Base-by-base conservation (phyloP, 208 protist species). In the Endotrypanum monterogeii region DNA sequence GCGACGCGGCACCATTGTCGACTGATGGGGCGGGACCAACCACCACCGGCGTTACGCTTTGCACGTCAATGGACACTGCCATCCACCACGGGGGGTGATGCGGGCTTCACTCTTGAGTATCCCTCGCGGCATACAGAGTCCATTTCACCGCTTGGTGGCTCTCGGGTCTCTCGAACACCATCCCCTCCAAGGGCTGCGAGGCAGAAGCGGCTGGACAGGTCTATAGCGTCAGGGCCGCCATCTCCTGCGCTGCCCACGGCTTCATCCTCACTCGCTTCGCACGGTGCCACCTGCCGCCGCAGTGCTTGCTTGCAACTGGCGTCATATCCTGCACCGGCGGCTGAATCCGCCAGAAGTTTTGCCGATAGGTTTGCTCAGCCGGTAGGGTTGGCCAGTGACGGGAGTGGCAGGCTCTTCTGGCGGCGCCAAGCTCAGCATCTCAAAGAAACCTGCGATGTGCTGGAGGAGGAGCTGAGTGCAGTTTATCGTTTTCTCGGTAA, bases 61-160 rank as follows among this genome's bases (percentile, higher is more conserved):
- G 46, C 76, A 35, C 76, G 76, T 9, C 76, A 81, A 65, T 81
- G 76, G 76, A 81, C 76, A 11, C 51, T 69, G 62, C 50, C 76
- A 8, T 71, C 76, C 4, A 37, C 23, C 6, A 23, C 52, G 37
- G 30, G 3, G 14, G 9, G 55, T 39, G 23, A 46, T 25, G 57
- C 46, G 1, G 68, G 39, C 7, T 37, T 37, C 35, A 25, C 20
- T 46, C 51, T 73, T 28, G 35, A 63, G 16, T 73, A 63, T 30
- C 68, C 68, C 28, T 39, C 68, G 23, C 55, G 68, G 18, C 68
- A 73, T 28, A 39, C 54, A 3, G 68, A 60, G 68, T 73, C 68
- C 1, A 32, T 23, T 2, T 62, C 68, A 3, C 68, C 68, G 23
- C 39, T 37, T 32, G 44, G 50, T 30, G 18, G 14, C 30, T 57